Evolutionary conservation across 805 yeast species (phyloP).

Genomic region (Candida gorgasii): DNA sequence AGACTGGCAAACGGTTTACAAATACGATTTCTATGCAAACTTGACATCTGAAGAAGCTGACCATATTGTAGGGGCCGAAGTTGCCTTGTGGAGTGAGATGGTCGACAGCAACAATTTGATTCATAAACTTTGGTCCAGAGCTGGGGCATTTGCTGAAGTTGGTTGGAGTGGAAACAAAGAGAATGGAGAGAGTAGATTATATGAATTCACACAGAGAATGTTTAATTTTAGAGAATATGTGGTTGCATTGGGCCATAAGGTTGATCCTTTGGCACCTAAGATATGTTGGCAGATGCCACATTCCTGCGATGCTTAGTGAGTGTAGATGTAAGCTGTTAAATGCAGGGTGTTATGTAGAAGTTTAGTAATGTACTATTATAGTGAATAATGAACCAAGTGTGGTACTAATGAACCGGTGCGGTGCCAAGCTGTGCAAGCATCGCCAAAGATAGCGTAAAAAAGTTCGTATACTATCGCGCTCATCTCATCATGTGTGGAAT

Average conservation of each 20-base stretch:
- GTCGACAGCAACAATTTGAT: constrained; percentile 32
- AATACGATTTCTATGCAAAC: constrained; percentile 31
- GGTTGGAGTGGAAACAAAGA: constrained; percentile 44
- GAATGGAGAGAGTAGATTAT: constrained; percentile 28
- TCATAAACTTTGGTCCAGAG: constrained; percentile 39
- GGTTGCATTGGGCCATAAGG: constrained; percentile 33
- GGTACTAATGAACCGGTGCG: no score
- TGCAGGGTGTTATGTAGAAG: no score
- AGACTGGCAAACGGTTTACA: constrained; percentile 44
- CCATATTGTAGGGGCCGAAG: constrained; percentile 41
- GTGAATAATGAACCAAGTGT: no score
- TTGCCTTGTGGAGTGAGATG: constrained; percentile 42
- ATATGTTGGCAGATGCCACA: constrained; percentile 38
- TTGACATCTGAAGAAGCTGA: constrained; percentile 28
- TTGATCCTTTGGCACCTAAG: constrained; percentile 37
- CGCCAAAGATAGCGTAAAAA: no score
- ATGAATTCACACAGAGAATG: constrained; percentile 33
- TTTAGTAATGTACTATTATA: no score
- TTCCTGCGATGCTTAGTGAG: constrained; percentile 33
- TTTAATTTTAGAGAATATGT: constrained; percentile 41
- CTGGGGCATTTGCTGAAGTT: constrained; percentile 43
- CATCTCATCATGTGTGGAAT: constrained; percentile 18
- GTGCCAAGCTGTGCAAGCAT: no score
- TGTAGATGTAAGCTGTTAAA: no score
- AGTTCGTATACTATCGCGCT: constrained; percentile 7